phyloP scores from a whole-genome alignment of 148 eudicot genomes.

The Mesembryanthemum crystallinum region DNA sequence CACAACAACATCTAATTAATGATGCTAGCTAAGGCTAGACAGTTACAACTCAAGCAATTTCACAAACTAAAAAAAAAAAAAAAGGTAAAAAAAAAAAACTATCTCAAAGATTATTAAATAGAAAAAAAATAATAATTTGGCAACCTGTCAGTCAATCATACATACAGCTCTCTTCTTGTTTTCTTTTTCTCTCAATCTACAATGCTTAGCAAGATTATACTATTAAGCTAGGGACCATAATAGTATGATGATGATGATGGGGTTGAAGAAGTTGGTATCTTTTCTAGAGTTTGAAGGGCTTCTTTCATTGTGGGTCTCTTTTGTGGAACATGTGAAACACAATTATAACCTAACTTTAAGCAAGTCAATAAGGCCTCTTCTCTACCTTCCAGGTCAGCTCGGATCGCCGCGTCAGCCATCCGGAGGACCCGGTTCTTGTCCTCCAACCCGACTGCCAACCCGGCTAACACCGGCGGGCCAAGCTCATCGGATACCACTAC shows the following conservation, averaged over 20 bases:
- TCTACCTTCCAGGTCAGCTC: conserved; percentile 78
- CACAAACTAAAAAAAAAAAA: not conserved
- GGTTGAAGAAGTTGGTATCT: conserved; percentile 41
- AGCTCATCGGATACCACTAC: conserved; percentile 72
- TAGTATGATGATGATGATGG: conserved; percentile 32
- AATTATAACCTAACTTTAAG: conserved; percentile 67
- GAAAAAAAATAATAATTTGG: not conserved
- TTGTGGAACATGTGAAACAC: conserved; percentile 67
- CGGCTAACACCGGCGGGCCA: conserved; percentile 54
- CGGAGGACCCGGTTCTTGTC: conserved; percentile 58
- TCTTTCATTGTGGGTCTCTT: conserved; percentile 95
- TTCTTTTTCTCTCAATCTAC: conserved; percentile 20
- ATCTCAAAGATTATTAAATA: not conserved
- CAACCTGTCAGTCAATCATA: conserved; percentile 25
- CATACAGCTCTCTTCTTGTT: conserved; percentile 15
- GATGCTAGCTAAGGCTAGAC: conserved; percentile 20
- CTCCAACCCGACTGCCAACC: conserved; percentile 36
- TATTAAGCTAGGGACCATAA: conserved; percentile 32
- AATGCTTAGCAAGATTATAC: conserved; percentile 7
- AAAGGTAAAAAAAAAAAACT: not conserved
- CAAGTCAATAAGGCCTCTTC: conserved; percentile 65
- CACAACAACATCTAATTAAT: conserved; percentile 12
- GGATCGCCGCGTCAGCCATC: conserved; percentile 82
- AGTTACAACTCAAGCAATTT: conserved; percentile 20
- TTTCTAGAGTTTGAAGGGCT: conserved; percentile 68